These are phyloP conservation scores for Mortierella sp. DNA, from an alignment of 371 early-diverging fungal genomes.

Conservation along the genomic window DNA sequence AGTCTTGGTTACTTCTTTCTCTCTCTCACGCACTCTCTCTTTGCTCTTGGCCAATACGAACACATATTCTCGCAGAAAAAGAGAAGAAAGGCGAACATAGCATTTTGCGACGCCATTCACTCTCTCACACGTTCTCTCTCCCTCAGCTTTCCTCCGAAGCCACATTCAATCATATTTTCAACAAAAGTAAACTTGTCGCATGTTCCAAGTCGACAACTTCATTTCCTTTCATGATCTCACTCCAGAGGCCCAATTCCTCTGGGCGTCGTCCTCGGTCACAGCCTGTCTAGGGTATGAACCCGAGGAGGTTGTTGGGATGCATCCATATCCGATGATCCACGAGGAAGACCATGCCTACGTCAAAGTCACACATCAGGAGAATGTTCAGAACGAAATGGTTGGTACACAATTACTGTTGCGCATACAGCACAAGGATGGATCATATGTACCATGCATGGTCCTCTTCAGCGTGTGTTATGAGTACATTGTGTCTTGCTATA, in stretches of 20 bases:
- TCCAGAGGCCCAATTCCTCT: slow-evolving; percentile 60
- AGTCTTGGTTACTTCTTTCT: neutral
- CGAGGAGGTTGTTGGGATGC: slow-evolving; percentile 63
- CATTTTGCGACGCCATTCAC: no score
- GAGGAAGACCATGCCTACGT: slow-evolving; percentile 59
- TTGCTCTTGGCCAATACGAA: no score
- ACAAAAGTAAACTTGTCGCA: slow-evolving; percentile 21
- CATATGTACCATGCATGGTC: slow-evolving; percentile 36
- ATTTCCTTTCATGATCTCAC: slow-evolving; percentile 71
- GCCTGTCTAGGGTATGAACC: slow-evolving; percentile 64
- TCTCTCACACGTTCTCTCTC: neutral
- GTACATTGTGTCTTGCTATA: slow-evolving; percentile 45
- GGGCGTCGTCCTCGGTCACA: slow-evolving; percentile 64
- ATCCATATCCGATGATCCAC: slow-evolving; percentile 63
- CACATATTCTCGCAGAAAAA: no score
- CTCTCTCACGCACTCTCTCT: neutral
- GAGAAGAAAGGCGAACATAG: no score
- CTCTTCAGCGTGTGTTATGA: slow-evolving; percentile 43
- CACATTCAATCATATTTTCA: neutral
- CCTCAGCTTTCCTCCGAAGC: neutral
- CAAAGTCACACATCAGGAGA: slow-evolving; percentile 57
- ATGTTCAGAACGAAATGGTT: slow-evolving; percentile 64
- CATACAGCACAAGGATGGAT: slow-evolving; percentile 33
- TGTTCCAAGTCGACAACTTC: slow-evolving; percentile 59
- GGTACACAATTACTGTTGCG: slow-evolving; percentile 41